A percentile compares a stretch with the other conserved stretches of the same genome.
These are phyloP conservation scores for Pseudogymnoascus sp. DNA, from an alignment of 2,329 filamentous ascomycete genomes.

Conservation along the genomic window DNA sequence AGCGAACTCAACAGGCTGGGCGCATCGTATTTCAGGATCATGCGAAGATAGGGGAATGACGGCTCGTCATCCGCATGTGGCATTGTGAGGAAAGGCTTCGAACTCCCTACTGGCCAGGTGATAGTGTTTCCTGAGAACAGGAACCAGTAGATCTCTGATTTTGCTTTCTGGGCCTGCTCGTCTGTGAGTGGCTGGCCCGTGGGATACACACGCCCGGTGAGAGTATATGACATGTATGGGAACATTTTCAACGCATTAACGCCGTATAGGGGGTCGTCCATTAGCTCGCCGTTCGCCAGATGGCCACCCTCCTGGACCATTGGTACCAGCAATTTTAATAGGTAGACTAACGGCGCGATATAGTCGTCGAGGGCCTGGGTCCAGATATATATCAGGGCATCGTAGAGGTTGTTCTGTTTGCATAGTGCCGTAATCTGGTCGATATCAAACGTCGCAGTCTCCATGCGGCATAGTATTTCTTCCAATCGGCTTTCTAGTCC, in stretches of 20 bases:
- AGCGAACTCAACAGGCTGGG: slow-evolving; percentile 89
- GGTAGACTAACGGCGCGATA: slow-evolving; percentile 79
- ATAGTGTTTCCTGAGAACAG: slow-evolving; percentile 79
- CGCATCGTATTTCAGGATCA: slow-evolving; percentile 81
- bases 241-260: slow-evolving; percentile 84
- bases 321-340: slow-evolving; percentile 60
- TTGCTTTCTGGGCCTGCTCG: slow-evolving; percentile 64
- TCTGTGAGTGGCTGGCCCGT: slow-evolving; percentile 70
- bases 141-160: slow-evolving; percentile 85
- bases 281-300: slow-evolving; percentile 43
- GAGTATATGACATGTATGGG: slow-evolving; percentile 83
- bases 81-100: slow-evolving; percentile 53
- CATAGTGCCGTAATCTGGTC: slow-evolving; percentile 87
- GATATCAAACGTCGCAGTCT: slow-evolving; percentile 84
- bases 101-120: slow-evolving; percentile 62
- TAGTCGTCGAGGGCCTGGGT: slow-evolving; percentile 85
- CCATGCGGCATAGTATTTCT: slow-evolving; percentile 89
- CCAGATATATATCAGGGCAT: slow-evolving; percentile 95
- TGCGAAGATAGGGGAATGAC: slow-evolving; percentile 75
- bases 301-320: slow-evolving; percentile 49
- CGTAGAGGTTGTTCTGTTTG: slow-evolving; percentile 86
- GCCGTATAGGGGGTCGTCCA: slow-evolving; percentile 52
- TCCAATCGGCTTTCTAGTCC: slow-evolving; percentile 74
- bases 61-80: slow-evolving; percentile 52
- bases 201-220: slow-evolving; percentile 88